phyloP scores from a whole-genome alignment of 164 flowering plant genomes.

The Vitis labrusca region DNA sequence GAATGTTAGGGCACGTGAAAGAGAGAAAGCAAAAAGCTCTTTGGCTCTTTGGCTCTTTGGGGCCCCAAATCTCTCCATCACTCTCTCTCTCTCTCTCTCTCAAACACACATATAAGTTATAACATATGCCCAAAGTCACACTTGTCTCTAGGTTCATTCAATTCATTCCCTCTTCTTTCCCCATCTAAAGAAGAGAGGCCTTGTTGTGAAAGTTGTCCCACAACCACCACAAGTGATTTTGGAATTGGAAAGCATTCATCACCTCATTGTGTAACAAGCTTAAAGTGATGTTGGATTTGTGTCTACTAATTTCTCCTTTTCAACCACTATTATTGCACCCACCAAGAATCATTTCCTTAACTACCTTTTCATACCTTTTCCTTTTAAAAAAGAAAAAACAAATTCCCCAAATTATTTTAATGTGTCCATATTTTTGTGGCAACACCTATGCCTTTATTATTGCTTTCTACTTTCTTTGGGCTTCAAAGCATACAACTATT shows the following conservation, averaged over 20 bases:
- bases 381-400: no score
- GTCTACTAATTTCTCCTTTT: background rate
- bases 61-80: slow-evolving; percentile 11
- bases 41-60: background rate
- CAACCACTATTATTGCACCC: slow-evolving; percentile 1
- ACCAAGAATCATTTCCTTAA: slow-evolving; percentile 5
- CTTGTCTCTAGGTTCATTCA: slow-evolving; percentile 6
- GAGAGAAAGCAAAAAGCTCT: background rate
- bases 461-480: no score
- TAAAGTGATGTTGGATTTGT: slow-evolving; percentile 1
- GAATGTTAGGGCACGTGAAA: slow-evolving; percentile 15
- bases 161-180: background rate
- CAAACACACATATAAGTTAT: no score
- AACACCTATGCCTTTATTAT: no score
- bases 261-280: background rate
- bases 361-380: background rate
- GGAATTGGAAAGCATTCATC: slow-evolving; percentile 5
- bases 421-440: no score
- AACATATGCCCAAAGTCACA: background rate
- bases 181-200: background rate
- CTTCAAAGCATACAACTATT: no score
- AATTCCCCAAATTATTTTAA: no score
- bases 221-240: slow-evolving; percentile 3
- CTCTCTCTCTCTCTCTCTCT: no score
- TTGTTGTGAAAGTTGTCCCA: slow-evolving; percentile 1